These are phyloP conservation scores for Tricholomella constricta DNA, from an alignment of 768 basidiomycete species.

Conservation along the genomic window DNA sequence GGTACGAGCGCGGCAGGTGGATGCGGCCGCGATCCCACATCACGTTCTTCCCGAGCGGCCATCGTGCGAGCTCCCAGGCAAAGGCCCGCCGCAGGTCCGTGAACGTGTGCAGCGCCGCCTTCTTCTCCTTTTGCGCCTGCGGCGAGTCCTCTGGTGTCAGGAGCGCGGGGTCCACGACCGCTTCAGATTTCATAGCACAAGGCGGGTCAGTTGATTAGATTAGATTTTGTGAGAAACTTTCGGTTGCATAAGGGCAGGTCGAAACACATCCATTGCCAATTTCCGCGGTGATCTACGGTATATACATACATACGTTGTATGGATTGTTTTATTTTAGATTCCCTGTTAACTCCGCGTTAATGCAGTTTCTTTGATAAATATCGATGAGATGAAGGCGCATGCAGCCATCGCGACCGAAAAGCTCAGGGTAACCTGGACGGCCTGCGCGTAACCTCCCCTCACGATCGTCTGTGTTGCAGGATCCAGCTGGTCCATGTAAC, in stretches of 20 bases:
- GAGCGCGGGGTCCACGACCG: conserved; percentile 16
- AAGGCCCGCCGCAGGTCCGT: conserved; percentile 32
- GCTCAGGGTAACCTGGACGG: conserved; percentile 49
- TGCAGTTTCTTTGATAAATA: conserved; percentile 56
- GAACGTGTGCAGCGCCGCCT: conserved; percentile 29
- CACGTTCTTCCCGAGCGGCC: conserved; percentile 38
- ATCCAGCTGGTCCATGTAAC: conserved; percentile 47
- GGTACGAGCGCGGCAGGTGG: conserved; percentile 43
- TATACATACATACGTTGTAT: too few relatives aligned
- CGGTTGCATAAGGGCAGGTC: not conserved
- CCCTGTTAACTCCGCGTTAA: conserved; percentile 18
- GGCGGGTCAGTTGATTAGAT: not conserved
- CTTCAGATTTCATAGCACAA: conserved; percentile 10
- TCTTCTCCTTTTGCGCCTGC: conserved; percentile 24
- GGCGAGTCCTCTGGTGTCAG: conserved; percentile 18
- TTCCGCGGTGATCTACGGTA: not conserved
- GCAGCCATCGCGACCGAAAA: conserved; percentile 46
- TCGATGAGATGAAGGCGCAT: conserved; percentile 42
- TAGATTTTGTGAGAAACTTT: not conserved
- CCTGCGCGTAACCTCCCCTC: conserved; percentile 43
- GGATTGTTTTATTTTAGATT: too few relatives aligned
- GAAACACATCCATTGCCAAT: too few relatives aligned
- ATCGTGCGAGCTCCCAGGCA: conserved; percentile 42
- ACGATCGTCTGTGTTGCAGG: conserved; percentile 38
- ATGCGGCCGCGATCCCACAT: conserved; percentile 31